Conservation (phyloP, 208 protist species). For the Vickermania spadyakhi region DNA sequence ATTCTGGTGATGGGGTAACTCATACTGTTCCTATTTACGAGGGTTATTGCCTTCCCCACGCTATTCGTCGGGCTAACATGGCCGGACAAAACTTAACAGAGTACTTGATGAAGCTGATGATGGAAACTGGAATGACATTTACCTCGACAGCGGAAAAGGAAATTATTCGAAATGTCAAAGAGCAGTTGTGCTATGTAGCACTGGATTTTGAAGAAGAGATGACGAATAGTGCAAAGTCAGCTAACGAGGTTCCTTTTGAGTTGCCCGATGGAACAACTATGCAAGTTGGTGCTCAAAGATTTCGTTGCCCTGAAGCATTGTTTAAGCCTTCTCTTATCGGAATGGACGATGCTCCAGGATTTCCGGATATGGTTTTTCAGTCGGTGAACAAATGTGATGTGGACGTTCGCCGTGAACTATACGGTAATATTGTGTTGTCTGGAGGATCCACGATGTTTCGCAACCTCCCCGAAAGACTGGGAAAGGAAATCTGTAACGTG, state of each 20-base stretch:
- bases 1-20: conserved; percentile 91
- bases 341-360: conserved; percentile 90
- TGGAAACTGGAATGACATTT: conserved; percentile 94
- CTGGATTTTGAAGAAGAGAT: conserved; percentile 96
- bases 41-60: conserved; percentile 85
- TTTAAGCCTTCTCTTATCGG: conserved; percentile 95
- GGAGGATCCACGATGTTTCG: conserved; percentile 96
- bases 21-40: conserved; percentile 93
- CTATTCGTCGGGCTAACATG: conserved; percentile 83
- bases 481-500: conserved; percentile 93
- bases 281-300: conserved; percentile 75
- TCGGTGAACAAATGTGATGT: conserved; percentile 96
- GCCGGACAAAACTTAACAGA: conserved; percentile 93
- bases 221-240: conserved; percentile 81
- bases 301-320: conserved; percentile 93
- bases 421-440: conserved; percentile 94
- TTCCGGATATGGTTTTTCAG: conserved; percentile 95
- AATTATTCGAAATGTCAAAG: conserved; percentile 95
- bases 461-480: conserved; percentile 95
- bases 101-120: conserved; percentile 93
- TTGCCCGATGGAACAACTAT: conserved; percentile 92
- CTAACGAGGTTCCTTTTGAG: conserved; percentile 86
- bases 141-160: conserved; percentile 94
- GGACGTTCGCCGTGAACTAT: conserved; percentile 93
- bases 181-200: conserved; percentile 91